These are phyloP conservation scores for Oryza glumipatula DNA, from an alignment of 176 grass and related monocot species.

Conservation along the genomic window DNA sequence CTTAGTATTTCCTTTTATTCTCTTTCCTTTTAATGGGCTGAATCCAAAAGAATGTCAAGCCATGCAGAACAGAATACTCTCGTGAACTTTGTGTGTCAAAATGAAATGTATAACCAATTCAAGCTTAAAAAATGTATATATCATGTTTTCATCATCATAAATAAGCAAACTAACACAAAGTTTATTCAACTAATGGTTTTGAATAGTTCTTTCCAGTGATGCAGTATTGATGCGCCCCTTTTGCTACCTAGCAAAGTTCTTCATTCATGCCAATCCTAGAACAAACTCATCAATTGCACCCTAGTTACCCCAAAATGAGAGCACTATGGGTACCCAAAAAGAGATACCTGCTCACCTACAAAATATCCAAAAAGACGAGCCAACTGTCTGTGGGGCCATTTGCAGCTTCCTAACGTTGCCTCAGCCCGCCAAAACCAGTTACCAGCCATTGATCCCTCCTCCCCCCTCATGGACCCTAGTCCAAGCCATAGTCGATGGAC, in stretches of 20 bases:
- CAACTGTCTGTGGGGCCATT: not conserved
- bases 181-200: not conserved
- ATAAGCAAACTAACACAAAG: not conserved
- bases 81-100: not conserved
- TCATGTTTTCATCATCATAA: not conserved
- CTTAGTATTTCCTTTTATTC: not conserved
- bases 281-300: not conserved
- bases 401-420: not conserved
- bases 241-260: not conserved
- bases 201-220: not conserved
- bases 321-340: not conserved
- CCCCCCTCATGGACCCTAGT: slow-evolving; percentile 23
- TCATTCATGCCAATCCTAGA: not conserved
- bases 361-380: slow-evolving; percentile 23
- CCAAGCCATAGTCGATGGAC: slow-evolving; percentile 81
- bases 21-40: not conserved
- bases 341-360: not conserved
- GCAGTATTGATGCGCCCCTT: not conserved
- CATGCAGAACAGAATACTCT: not conserved
- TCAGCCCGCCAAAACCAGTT: slow-evolving; percentile 3
- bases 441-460: slow-evolving; percentile 17
- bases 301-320: slow-evolving; percentile 13
- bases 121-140: not conserved
- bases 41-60: not conserved
- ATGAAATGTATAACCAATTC: not conserved